A percentile compares a stretch with the other conserved stretches of the same genome.
phyloP scores from a whole-genome alignment of 192 early-diverging fungal genomes.

The Allomyces arbusculus region DNA sequence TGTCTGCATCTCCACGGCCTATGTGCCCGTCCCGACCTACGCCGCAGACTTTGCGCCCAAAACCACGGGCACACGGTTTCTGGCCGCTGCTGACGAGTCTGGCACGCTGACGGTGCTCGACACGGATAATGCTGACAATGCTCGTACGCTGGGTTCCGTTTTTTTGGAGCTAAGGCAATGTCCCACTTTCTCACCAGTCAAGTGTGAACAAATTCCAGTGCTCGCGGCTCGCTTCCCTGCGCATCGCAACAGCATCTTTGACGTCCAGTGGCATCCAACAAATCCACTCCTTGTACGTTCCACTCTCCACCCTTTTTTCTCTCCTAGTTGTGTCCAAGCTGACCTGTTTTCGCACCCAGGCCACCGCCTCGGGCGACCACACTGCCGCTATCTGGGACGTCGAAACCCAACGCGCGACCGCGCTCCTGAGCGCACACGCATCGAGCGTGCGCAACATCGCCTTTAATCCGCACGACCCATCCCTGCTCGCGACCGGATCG shows the following conservation, averaged over 20 bases:
- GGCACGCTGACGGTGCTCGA: neutral
- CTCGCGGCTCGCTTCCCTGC: conserved; percentile 19
- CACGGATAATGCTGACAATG: neutral
- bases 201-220: neutral
- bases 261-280: conserved; percentile 54
- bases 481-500: conserved; percentile 44
- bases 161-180: neutral
- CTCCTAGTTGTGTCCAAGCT: neutral
- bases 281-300: conserved; percentile 36
- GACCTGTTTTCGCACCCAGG: conserved; percentile 7
- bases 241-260: conserved; percentile 64
- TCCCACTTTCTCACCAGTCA: too few species aligned
- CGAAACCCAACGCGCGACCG: conserved; percentile 27
- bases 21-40: neutral
- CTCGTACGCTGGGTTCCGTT: neutral
- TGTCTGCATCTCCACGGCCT: neutral
- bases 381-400: conserved; percentile 55
- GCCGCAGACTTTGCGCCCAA: neutral
- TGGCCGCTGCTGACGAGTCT: neutral
- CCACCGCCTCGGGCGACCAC: conserved; percentile 59
- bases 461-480: conserved; percentile 28
- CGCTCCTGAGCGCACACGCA: conserved; percentile 39
- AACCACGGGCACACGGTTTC: neutral
- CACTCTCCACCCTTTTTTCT: neutral
- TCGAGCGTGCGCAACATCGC: conserved; percentile 51